Evolutionary conservation across 176 grass and related monocot species (phyloP).

Genomic region (Triticum turgidum): DNA sequence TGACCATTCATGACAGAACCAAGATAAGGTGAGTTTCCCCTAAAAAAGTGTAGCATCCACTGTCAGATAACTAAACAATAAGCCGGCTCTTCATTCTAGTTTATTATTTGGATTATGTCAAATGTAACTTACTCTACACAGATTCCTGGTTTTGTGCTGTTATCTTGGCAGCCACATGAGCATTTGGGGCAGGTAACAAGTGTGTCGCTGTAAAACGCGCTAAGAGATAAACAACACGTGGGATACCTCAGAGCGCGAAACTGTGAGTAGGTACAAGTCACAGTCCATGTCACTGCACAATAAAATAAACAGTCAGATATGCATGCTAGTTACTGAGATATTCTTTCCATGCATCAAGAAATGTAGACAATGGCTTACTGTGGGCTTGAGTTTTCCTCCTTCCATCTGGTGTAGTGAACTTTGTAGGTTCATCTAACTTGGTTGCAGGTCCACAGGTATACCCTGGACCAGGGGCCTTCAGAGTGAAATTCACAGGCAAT

Average conservation of each 20-base stretch:
- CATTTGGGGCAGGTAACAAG: constrained; percentile 65
- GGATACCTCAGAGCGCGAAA: constrained; percentile 51
- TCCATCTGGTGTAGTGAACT: constrained; percentile 54
- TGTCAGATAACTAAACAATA: constrained; percentile 22
- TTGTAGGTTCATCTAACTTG: constrained; percentile 48
- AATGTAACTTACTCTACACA: constrained; percentile 59
- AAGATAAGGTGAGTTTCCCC: constrained; percentile 63
- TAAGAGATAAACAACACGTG: constrained; percentile 61
- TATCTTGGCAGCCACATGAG: constrained; percentile 68
- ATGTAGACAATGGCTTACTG: constrained; percentile 31
- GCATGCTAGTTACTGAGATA: not conserved
- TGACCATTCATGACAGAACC: constrained; percentile 45
- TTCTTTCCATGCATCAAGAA: not conserved
- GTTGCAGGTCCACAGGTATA: constrained; percentile 56
- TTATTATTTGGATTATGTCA: not conserved
- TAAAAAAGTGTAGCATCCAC: constrained; percentile 16
- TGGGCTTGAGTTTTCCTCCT: constrained; percentile 61
- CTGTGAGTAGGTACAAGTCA: constrained; percentile 69
- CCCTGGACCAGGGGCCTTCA: constrained; percentile 51
- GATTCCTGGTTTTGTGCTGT: constrained; percentile 53
- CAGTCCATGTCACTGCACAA: constrained; percentile 69
- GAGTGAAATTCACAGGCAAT: constrained; percentile 49
- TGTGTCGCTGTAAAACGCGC: constrained; percentile 67
- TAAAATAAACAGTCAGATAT: not conserved
- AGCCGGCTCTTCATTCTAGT: not conserved